phyloP scores from a whole-genome alignment of 73 alveolate genomes.

The Effrenium voratum region DNA sequence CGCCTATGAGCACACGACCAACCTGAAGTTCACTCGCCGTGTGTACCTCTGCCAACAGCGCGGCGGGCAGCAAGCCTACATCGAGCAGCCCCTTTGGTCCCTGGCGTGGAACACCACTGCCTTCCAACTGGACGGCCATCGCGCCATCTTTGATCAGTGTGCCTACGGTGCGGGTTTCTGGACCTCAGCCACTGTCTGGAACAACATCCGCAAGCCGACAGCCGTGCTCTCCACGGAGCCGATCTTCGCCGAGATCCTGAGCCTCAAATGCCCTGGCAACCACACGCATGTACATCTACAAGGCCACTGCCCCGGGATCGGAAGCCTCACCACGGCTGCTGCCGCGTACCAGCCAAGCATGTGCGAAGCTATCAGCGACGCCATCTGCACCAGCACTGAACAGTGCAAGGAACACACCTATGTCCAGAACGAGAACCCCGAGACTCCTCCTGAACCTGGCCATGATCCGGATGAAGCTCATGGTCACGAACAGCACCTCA shows the following conservation, averaged over 20 bases:
- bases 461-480: neutral
- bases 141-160: neutral
- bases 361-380: neutral
- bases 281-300: constrained; percentile 16
- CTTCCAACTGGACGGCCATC: neutral
- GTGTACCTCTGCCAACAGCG: neutral
- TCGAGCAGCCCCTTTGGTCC: neutral
- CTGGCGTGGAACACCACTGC: neutral
- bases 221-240: neutral
- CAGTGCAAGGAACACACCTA: neutral
- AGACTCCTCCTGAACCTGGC: neutral
- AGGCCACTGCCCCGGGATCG: constrained; percentile 10
- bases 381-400: neutral
- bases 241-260: neutral
- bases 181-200: neutral
- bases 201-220: constrained; percentile 7
- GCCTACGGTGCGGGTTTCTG: neutral
- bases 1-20: neutral
- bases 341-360: neutral
- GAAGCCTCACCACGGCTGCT: neutral
- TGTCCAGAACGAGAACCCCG: neutral
- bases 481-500: neutral
- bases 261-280: neutral
- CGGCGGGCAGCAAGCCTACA: neutral
- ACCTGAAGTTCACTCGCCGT: neutral